Base-by-base conservation (phyloP, 75 land plant species). In the Adiantum capillusveneris region DNA sequence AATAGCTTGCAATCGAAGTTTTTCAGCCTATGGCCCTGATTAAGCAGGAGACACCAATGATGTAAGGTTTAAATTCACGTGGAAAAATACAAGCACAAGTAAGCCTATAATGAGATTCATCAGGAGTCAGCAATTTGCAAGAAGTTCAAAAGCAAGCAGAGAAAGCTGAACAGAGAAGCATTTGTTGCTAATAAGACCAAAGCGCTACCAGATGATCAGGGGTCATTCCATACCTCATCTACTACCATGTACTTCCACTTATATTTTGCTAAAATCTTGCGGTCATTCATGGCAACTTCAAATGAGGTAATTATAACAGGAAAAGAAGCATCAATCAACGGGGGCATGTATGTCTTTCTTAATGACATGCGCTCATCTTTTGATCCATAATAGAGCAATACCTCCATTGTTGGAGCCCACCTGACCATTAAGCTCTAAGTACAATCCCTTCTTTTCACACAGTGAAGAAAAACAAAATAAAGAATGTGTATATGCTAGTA, bases 11-110 rank as follows among this genome's bases (percentile, higher is more conserved):
- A 93, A 24, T 88, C 66, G 26, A 70, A 49, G 56, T 93, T 93
- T 62, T 93, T 93, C 72, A 93, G 50, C 57, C 98, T 74, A 59
- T 93, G 98, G 2, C 98, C 98, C 98, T 93, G 72, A n/a, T n/a
- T 25, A 55, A 46, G 11, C 13, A 7, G 17, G 49, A 3, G 49
- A 17, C n/a, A 46, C n/a, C n/a, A n/a, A 14, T 20, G 2, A 46
- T 7, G 49, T 46, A n/a, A 46, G 49, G 5, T n/a, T 5, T n/a
- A 46, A 6, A 17, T 20, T 7, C 21, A n/a, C n/a, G n/a, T 46
- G 49, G 5, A 46, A 6, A 17, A 17, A 17, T n/a, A 46, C 5
- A 17, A 46, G 49, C 14, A n/a, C n/a, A 20, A 46, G 21, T 2
- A 17, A 6, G 14, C 5, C 17, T n/a, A 14, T 14, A 46, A 34